Percentiles rank a stretch among this genome's conserved stretches.
These are phyloP conservation scores for Graphilbum fragrans DNA, from an alignment of 2,329 filamentous ascomycete genomes.

Conservation along the genomic window DNA sequence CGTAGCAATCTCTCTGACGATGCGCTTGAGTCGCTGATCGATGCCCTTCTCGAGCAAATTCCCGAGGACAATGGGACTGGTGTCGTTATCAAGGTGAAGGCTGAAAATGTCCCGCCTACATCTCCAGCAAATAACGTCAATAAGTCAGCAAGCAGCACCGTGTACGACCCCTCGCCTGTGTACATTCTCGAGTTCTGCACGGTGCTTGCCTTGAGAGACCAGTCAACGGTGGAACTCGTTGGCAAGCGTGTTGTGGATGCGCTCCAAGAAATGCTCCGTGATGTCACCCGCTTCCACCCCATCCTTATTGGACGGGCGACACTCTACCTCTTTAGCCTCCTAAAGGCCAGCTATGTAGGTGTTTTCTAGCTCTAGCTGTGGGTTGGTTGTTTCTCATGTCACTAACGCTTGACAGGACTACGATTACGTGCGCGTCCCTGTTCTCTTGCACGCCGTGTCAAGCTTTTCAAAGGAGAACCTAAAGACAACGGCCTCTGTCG, in stretches of 20 bases:
- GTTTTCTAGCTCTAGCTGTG: not conserved
- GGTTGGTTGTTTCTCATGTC: slow-evolving; percentile 8
- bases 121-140: slow-evolving; percentile 45
- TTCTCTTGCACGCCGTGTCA: slow-evolving; percentile 83
- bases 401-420: slow-evolving; percentile 52
- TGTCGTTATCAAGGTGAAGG: slow-evolving; percentile 78
- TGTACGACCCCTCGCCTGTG: slow-evolving; percentile 76
- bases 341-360: slow-evolving; percentile 75
- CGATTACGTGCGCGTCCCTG: slow-evolving; percentile 82
- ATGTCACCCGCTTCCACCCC: slow-evolving; percentile 66
- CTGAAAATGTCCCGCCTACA: slow-evolving; percentile 55
- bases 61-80: slow-evolving; percentile 68
- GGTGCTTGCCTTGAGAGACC: slow-evolving; percentile 63
- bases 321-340: slow-evolving; percentile 73
- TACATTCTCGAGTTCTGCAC: slow-evolving; percentile 91
- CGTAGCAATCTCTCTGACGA: slow-evolving; percentile 25
- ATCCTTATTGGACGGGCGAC: slow-evolving; percentile 74
- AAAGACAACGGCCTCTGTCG: slow-evolving; percentile 60
- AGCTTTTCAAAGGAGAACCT: slow-evolving; percentile 70
- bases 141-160: slow-evolving; percentile 42
- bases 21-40: slow-evolving; percentile 39
- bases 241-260: slow-evolving; percentile 72
- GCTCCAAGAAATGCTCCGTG: slow-evolving; percentile 70
- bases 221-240: slow-evolving; percentile 56
- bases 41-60: slow-evolving; percentile 68